Base-by-base conservation (phyloP, 2,329 filamentous ascomycete genomes). In the Leptographium radiaticola region DNA sequence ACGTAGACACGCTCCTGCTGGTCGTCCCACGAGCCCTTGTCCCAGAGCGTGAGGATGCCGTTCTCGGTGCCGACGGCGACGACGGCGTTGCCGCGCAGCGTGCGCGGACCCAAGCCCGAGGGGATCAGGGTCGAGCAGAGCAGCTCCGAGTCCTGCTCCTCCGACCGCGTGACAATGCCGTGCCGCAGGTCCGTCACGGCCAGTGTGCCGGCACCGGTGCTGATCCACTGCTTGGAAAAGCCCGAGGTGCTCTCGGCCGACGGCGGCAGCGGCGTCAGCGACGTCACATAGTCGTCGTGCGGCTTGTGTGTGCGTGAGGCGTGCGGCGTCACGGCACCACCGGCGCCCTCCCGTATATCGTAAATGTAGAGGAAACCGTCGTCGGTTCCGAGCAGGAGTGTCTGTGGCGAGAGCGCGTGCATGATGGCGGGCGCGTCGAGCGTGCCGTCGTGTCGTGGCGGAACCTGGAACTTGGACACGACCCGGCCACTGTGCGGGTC, bases 81-180 rank as follows among this genome's bases (percentile, higher is more conserved):
- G 4, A 93, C 76, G 6, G 88, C 88, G 48, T 87, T 86, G 62
- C 81, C 84, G 40, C 76, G 70, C 57, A 78, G 75, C 58, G 73
- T 73, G 65, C 81, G 83, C 34, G 84, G 82, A 0, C 86, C 81
- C 57, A 95, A 70, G 0, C 89, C 89, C 2, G 60, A 59, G 0
- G 83, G 79, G 18, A 97, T 81, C 63, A 89, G 87, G 48, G 81
- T 74, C 1, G 86, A 86, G 62, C 85, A 87, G n/a, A 96, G 75
- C 55, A 97, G 71, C 68, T 97, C 89, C 59, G 96, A 90, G 62
- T 94, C 93, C 65, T 97, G 93, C 63, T 97, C 89, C 64, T 96
- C 93, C 60, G 89, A 95, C 56, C 85, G 85, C 4, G 90, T 85
- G 45, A 97, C 72, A 7, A 96, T 87, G 15, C 91, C 91, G 49